Evolutionary conservation across 768 basidiomycete genomes (phyloP).

Genomic region (Mycena epipterygia): DNA sequence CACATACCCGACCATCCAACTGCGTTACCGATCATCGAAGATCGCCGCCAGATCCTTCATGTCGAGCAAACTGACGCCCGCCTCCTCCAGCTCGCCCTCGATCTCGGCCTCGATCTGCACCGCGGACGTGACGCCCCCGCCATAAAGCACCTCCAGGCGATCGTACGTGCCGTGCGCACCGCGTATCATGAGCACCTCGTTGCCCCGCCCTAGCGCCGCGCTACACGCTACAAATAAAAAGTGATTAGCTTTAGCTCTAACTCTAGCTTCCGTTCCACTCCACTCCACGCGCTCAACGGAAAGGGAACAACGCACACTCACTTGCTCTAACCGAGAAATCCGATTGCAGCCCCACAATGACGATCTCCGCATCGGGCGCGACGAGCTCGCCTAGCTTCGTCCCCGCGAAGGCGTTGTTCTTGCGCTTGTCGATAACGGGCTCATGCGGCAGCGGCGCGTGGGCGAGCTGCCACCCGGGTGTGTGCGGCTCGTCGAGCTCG

Average conservation of each 20-base stretch:
- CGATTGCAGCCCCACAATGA: constrained; percentile 77
- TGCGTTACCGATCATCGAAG: constrained; percentile 57
- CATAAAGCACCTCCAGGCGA: constrained; percentile 72
- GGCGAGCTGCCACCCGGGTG: constrained; percentile 73
- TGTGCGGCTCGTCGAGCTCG: constrained; percentile 70
- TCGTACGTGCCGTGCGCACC: constrained; percentile 80
- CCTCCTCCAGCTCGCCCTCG: constrained; percentile 77
- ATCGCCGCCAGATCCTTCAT: constrained; percentile 75
- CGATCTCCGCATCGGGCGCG: constrained; percentile 67
- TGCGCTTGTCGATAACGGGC: constrained; percentile 72
- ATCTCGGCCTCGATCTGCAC: constrained; percentile 68
- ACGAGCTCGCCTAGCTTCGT: constrained; percentile 67
- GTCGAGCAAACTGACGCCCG: constrained; percentile 73
- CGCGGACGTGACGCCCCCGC: constrained; percentile 67
- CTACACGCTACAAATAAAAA: constrained; percentile 60
- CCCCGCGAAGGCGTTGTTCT: constrained; percentile 79
- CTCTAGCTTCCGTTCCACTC: not conserved
- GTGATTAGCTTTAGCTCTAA: constrained; percentile 10
- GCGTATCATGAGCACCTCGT: constrained; percentile 72
- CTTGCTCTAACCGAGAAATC: constrained; percentile 71
- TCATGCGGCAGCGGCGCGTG: constrained; percentile 66
- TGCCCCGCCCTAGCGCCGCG: constrained; percentile 72
- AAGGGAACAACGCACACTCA: too few relatives aligned
- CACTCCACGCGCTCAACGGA: not conserved
- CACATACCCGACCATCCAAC: too few relatives aligned